phyloP scores from a whole-genome alignment of 2,329 filamentous ascomycete genomes.

The Colletotrichum sp. region DNA sequence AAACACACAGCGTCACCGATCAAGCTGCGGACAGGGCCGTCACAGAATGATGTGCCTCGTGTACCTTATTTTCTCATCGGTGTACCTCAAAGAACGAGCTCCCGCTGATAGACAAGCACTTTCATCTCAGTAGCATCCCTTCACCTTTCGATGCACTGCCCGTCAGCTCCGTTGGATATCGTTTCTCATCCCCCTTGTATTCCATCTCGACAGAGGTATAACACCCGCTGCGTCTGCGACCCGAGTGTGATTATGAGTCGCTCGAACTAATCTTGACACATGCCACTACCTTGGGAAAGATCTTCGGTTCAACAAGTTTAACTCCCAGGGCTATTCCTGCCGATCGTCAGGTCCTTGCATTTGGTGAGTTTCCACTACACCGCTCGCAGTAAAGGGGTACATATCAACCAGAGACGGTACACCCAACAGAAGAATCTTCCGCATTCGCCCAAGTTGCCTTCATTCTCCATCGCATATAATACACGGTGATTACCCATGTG shows the following conservation, averaged over 20 bases:
- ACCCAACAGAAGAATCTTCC: neutral
- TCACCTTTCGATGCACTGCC: fast-evolving
- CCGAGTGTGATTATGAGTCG: fast-evolving
- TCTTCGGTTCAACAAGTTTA: neutral
- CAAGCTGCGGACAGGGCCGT: neutral
- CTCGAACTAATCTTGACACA: neutral
- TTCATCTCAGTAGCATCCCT: neutral
- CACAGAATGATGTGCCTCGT: neutral
- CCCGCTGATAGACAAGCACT: neutral
- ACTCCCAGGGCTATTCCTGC: neutral
- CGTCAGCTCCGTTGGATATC: fast-evolving
- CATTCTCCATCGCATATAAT: neutral
- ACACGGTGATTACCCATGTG: neutral
- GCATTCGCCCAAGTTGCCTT: fast-evolving
- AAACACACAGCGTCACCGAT: fast-evolving
- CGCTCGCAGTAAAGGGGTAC: neutral
- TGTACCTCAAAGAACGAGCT: fast-evolving
- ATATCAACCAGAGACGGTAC: neutral
- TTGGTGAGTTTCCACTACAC: neutral
- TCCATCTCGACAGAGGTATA: fast-evolving
- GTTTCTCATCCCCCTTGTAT: fast-evolving
- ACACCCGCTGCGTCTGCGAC: neutral
- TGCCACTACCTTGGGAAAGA: neutral
- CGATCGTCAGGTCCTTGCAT: neutral
- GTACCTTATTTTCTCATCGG: neutral